Evolutionary conservation across 768 basidiomycete genomes (phyloP), one percentile per base, ranked within the genome.

Genomic region (Tricholoma matsutake): DNA sequence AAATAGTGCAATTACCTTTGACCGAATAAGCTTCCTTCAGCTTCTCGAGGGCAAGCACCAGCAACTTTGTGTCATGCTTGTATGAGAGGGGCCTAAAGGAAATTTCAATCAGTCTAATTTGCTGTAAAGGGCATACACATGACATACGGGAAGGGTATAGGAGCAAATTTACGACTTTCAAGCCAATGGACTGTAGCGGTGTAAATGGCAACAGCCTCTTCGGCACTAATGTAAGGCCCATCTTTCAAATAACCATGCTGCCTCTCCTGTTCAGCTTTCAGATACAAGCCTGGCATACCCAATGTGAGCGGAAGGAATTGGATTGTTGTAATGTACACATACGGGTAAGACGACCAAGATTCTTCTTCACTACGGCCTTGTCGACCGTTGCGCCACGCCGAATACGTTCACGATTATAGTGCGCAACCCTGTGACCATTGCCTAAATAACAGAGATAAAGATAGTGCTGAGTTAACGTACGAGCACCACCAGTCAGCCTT

Each of bases 401-500:
- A 63, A 98, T 98, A 79, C 96, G 93, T 71, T 96, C 95, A 56
- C 95, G 93, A 72, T 98, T 98, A 77, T 96, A 98, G 73, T 99
- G 96, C 8, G 96, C 95, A 65, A 97, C 95, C 9, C 88, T 90
- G 63, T 8, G 56, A 53, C 37, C 32, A 63, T 41, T 57, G 53
- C 61, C 52, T 63, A 29, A 58, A 51, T 18, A 45, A 20, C 22
- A 56, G 8, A 37, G 39, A 47, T 7, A 49, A n/a, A 18, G 3
- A 53, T 31, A 32, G 18, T 11, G 18, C 7, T 16, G 18, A 22
- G 18, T 4, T 1, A 16, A 3, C 88, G 65, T 73, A 89, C 80
- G 92, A 96, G 73, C 90, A 90, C 94, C 95, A 98, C 96, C 96
- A 98, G 72, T 99, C 96, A 20, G 96, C 92, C 81, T 99, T 99